Evolutionary conservation across 1,284 basidiomycete genomes (phyloP), one percentile per base, ranked within the genome.

Genomic region (Leccinum insigne): DNA sequence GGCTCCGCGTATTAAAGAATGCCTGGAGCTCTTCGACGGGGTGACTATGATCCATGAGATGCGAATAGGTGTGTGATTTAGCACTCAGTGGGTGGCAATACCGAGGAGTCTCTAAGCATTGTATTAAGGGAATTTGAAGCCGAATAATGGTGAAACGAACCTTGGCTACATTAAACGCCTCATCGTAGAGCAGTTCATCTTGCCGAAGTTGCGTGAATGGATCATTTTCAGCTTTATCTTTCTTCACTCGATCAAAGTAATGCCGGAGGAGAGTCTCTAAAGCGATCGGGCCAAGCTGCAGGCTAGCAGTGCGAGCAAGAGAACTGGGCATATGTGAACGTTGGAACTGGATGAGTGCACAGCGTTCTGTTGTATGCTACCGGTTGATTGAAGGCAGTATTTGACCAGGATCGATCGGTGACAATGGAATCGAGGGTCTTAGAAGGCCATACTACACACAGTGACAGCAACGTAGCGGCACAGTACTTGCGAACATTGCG

Each of bases 21-120:
- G 85, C 83, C 77, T 97, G 95, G 0, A 95, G 80, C 62, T 95
- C 93, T 75, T 96, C 93, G 4, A 96, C 89, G 0, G 93, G 89
- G 75, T 94, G 91, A 56, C 85, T 88, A 67, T 62, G 38, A 61
- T 8, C 40, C n/a, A 26, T 62, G 49, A 68, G 56, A 58, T 35
- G 35, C 23, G 23, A 61, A 29, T 40, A 14, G 23, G 23, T 10
- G 63, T 10, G 56, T 4, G 60, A 38, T 6, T 29, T 58, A 42
- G 58, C 44, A 73, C 84, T 77, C 67, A 87, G 85, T 80, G 79
- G 61, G 79, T 80, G 14, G 89, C 79, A 44, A 83, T 83, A 63
- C 86, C 81, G 29, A 92, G 77, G 74, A 92, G 91, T 18, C 81
- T 81, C 88, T 91, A 67, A 35, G 5, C 0, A 26, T 10, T 52